phyloP scores from a whole-genome alignment of 1,139 yeast genomes.

The Meyerozyma carpophila region DNA sequence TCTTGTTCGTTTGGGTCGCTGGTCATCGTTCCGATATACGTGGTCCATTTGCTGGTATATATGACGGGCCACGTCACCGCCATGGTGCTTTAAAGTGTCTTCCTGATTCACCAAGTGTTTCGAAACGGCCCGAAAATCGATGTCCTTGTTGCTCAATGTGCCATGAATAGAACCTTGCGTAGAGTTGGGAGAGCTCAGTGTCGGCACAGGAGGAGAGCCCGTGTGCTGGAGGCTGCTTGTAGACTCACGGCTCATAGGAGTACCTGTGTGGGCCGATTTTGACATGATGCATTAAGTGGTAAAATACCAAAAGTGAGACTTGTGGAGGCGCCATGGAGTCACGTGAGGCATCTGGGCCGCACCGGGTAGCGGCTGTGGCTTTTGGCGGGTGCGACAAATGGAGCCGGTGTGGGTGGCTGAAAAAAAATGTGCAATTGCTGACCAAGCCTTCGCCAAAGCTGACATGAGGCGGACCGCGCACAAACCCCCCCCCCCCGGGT shows the following conservation, averaged over 20 bases:
- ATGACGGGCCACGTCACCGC: slow-evolving; percentile 71
- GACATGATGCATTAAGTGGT: slow-evolving; percentile 1
- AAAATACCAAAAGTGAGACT: background rate
- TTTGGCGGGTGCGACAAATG: background rate
- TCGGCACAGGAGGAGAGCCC: background rate
- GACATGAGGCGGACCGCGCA: no score
- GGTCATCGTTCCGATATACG: slow-evolving; percentile 10
- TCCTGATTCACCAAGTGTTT: slow-evolving; percentile 33
- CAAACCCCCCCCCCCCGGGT: no score
- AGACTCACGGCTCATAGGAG: background rate
- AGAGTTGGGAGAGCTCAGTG: background rate
- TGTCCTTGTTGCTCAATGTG: slow-evolving; percentile 13
- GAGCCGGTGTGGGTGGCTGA: no score
- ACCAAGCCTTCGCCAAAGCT: no score
- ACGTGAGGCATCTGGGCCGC: background rate
- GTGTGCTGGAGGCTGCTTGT: background rate
- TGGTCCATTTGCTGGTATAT: slow-evolving; percentile 35
- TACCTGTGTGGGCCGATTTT: background rate
- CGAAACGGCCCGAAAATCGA: slow-evolving; percentile 26
- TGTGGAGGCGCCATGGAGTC: background rate
- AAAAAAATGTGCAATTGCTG: no score
- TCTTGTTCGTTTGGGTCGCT: slow-evolving; percentile 22
- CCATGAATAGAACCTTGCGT: slow-evolving; percentile 13
- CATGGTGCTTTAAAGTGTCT: slow-evolving; percentile 47
- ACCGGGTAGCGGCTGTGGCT: background rate